These are phyloP conservation scores for Filobasidium floriforme DNA, from an alignment of 768 basidiomycete species.

Conservation along the genomic window DNA sequence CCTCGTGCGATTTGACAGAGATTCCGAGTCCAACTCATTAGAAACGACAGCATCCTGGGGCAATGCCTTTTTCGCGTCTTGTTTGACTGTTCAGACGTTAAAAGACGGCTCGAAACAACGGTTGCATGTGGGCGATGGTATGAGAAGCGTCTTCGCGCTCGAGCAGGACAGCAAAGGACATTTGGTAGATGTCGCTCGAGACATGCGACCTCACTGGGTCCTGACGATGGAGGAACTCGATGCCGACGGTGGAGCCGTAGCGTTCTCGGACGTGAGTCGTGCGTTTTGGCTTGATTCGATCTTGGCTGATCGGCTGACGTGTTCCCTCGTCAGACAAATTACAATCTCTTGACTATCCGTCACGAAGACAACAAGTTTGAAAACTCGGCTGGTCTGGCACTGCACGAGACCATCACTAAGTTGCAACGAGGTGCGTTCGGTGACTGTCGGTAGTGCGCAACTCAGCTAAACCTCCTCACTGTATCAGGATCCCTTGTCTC, in stretches of 20 bases:
- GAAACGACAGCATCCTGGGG: constrained; percentile 25
- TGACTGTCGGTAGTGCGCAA: not conserved
- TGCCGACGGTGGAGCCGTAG: constrained; percentile 34
- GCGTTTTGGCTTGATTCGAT: not conserved
- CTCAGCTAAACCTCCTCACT: not conserved
- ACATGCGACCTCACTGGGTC: constrained; percentile 41
- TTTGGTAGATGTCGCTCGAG: constrained; percentile 33
- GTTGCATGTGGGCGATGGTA: constrained; percentile 40
- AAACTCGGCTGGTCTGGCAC: constrained; percentile 36
- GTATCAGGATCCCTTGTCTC: not conserved
- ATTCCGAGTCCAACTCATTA: too few species aligned
- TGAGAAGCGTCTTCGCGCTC: constrained; percentile 39
- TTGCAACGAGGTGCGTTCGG: constrained; percentile 31
- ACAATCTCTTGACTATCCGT: constrained; percentile 41
- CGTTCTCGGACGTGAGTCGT: constrained; percentile 40
- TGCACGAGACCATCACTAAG: constrained; percentile 39
- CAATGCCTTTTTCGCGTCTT: constrained; percentile 36
- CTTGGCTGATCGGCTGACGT: not conserved
- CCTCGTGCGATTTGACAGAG: too few species aligned
- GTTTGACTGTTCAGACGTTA: constrained; percentile 27
- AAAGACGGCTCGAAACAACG: constrained; percentile 27
- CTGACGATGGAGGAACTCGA: constrained; percentile 32
- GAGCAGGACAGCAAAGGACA: constrained; percentile 30
- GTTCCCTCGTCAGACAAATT: constrained; percentile 28
- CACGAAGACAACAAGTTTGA: constrained; percentile 34